Evolutionary conservation across 106 monocot species (phyloP).

Genomic region (Phalaenopsis equestris): DNA sequence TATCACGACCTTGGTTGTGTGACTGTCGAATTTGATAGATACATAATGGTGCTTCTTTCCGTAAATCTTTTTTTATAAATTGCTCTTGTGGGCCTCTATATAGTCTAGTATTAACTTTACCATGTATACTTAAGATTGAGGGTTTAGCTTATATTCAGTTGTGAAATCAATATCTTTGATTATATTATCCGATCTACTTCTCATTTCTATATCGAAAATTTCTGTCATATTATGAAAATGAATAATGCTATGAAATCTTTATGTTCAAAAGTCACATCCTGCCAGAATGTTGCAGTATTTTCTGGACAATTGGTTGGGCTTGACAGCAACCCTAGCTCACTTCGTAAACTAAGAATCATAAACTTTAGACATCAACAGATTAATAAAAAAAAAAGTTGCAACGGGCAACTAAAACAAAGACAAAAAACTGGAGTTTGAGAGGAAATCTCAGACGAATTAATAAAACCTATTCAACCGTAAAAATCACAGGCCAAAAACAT

Average conservation of each 20-base stretch:
- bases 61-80: not conserved
- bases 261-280: not conserved
- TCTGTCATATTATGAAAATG: not conserved
- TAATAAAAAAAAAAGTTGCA: not conserved
- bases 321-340: not conserved
- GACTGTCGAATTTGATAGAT: not conserved
- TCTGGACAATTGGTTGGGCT: not conserved
- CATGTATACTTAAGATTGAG: not conserved
- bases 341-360: not conserved
- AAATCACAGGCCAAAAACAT: not conserved
- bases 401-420: not conserved
- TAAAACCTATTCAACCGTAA: not conserved
- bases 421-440: not conserved
- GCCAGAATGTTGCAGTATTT: not conserved
- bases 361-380: not conserved
- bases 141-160: not conserved
- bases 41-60: not conserved
- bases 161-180: too few relatives aligned
- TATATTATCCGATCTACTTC: not conserved
- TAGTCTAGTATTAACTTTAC: not conserved
- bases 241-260: not conserved
- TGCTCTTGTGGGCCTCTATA: not conserved
- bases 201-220: not conserved
- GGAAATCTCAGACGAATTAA: not conserved
- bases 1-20: not conserved